These are phyloP conservation scores for Hibiscus syriacus DNA, from an alignment of 345 rosid species.

Conservation along the genomic window DNA sequence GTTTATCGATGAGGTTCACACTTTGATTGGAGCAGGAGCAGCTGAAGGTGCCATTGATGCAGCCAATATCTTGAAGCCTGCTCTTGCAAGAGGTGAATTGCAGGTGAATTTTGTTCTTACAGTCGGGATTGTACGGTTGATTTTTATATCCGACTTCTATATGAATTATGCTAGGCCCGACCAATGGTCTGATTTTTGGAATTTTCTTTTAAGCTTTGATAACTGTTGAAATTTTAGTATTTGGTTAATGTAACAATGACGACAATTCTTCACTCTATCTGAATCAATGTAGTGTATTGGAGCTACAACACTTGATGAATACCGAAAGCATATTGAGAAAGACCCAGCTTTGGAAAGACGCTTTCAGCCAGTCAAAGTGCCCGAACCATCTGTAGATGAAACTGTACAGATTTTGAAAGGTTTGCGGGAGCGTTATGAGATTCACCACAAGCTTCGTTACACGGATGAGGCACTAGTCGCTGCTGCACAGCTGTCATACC, in stretches of 20 bases:
- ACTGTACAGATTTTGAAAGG: conserved; percentile 89
- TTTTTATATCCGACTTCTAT: too few relatives aligned
- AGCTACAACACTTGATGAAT: conserved; percentile 96
- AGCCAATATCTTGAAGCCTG: conserved; percentile 96
- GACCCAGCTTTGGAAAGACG: conserved; percentile 98
- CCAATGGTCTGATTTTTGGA: not conserved
- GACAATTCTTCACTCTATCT: conserved; percentile 5
- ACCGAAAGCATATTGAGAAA: conserved; percentile 97
- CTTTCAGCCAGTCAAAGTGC: conserved; percentile 99
- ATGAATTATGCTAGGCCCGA: not conserved
- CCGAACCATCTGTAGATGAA: conserved; percentile 94
- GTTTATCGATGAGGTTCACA: conserved; percentile 98
- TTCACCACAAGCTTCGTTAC: conserved; percentile 96
- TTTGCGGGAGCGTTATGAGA: conserved; percentile 90
- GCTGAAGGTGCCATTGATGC: conserved; percentile 99
- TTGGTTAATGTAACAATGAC: not conserved
- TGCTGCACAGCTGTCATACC: conserved; percentile 93
- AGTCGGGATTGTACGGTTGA: not conserved
- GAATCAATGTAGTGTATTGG: conserved; percentile 80
- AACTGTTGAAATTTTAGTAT: not conserved
- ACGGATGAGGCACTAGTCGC: conserved; percentile 82
- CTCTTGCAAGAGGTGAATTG: conserved; percentile 99
- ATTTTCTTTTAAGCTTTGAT: not conserved
- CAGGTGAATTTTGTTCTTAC: conserved; percentile 44
- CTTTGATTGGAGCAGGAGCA: conserved; percentile 96